Evolutionary conservation across 225 moss, liverwort and hornwort genomes (phyloP), one percentile per base, ranked within the genome.

Genomic region (Pseudisothecium myosuroides): DNA sequence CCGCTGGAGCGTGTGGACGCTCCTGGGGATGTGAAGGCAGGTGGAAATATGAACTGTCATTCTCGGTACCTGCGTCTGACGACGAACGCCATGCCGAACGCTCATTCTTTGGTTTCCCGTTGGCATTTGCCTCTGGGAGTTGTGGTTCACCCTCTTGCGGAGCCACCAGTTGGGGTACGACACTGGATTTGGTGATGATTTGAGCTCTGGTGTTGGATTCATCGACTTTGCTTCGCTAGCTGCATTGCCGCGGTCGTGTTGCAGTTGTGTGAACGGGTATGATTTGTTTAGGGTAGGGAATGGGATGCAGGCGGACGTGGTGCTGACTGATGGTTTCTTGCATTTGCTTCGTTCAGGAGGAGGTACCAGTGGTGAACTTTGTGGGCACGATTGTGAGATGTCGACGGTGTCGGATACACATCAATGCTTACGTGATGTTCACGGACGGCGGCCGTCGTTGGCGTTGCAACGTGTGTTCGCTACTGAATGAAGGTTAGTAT

Each of bases 71-170:
- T 99, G 88, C 99, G 97, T 58, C 91, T 99, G 52, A 95, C 99
- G 24, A 95, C 93, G 83, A 96, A 96, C 88, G 95, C 96, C 79
- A 93, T 99, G 94, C 99, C 99, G 43, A 97, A 95, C 86, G 96
- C 99, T 66, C 95, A 97, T 84, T 97, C 99, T 45, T 94, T 99
- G 66, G 95, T 96, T 90, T 89, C 97, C 45, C 95, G 99, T 85
- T 99, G 99, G 99, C 97, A 99, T 92, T 90, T 99, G 68, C 99
- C 99, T 80, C 92, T 99, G 41, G 99, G 96, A 89, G 96, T 90
- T 72, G 95, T 99, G 61, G 80, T 73, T 84, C 95, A 99, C 36
- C 99, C 99, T 66, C 96, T 99, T 69, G 99, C 99, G 86, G 99
- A 99, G 88, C 90, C 99, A 90, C 99, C 99, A 88, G 91, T 95